phyloP scores from a whole-genome alignment of 192 early-diverging fungal genomes.

The Rhizophagus clarus region DNA sequence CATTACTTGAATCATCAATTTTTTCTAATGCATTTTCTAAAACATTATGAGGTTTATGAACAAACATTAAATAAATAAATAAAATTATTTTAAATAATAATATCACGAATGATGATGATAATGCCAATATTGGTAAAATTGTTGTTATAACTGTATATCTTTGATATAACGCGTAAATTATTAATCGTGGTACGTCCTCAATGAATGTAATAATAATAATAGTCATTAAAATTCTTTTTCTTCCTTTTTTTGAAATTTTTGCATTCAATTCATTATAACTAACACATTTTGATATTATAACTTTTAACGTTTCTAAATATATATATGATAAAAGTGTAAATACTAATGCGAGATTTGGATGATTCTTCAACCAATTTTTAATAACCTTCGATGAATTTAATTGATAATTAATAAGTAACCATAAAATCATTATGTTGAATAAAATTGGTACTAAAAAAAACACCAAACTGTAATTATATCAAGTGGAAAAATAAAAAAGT shows the following conservation, averaged over 20 bases:
- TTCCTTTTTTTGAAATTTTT: neutral
- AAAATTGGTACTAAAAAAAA: neutral
- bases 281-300: neutral
- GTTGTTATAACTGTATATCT: neutral
- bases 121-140: neutral
- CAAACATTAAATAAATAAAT: neutral
- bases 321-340: neutral
- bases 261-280: neutral
- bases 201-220: neutral
- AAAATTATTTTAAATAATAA: neutral
- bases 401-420: neutral
- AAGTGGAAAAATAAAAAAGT: neutral
- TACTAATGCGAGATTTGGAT: neutral
- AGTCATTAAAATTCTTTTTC: neutral
- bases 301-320: neutral
- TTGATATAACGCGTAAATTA: neutral
- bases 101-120: neutral
- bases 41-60: neutral
- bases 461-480: neutral
- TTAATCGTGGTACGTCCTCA: neutral
- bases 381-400: neutral
- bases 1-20: neutral
- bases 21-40: neutral
- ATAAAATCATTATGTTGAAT: neutral
- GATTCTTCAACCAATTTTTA: neutral